These are phyloP conservation scores for Phytopythium chamaehyphon DNA, from an alignment of 352 stramenopile species.

Conservation along the genomic window DNA sequence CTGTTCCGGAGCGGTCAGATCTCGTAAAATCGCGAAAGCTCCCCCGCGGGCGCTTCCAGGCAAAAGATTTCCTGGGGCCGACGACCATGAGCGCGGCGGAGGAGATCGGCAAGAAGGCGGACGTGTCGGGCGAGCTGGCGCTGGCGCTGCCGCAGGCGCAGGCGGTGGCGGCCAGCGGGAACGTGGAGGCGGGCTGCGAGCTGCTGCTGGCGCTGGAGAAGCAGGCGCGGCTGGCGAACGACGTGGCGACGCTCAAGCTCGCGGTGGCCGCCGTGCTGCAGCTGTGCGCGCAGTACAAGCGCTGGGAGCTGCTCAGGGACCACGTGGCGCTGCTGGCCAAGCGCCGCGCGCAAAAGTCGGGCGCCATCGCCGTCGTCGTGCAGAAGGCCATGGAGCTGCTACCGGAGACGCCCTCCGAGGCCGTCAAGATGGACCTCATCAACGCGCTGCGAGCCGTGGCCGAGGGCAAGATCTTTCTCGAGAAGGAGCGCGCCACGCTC, in stretches of 20 bases:
- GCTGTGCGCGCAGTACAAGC: slow-evolving; percentile 80
- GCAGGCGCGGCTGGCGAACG: slow-evolving; percentile 72
- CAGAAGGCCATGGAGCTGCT: slow-evolving; percentile 84
- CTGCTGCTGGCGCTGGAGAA: slow-evolving; percentile 86
- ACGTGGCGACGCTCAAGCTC: slow-evolving; percentile 83
- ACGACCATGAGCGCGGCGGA: slow-evolving; percentile 50
- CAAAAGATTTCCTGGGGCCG: slow-evolving; percentile 21
- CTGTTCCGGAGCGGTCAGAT: too few species aligned
- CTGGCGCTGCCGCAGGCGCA: slow-evolving; percentile 63
- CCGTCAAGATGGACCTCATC: slow-evolving; percentile 92
- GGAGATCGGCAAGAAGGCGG: slow-evolving; percentile 80
- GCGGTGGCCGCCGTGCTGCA: slow-evolving; percentile 68
- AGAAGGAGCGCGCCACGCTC: slow-evolving; percentile 94
- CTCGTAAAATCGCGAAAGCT: too few species aligned
- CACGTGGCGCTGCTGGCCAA: slow-evolving; percentile 86
- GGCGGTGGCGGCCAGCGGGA: slow-evolving; percentile 55
- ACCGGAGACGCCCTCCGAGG: slow-evolving; percentile 65
- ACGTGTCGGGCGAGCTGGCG: slow-evolving; percentile 61
- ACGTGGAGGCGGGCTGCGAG: slow-evolving; percentile 80
- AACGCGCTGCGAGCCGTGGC: slow-evolving; percentile 91
- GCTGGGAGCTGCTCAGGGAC: slow-evolving; percentile 88
- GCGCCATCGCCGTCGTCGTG: slow-evolving; percentile 82
- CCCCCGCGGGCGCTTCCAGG: too few species aligned
- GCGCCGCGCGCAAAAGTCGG: slow-evolving; percentile 85
- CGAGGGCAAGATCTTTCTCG: slow-evolving; percentile 97